Evolutionary conservation across 495 filamentous ascomycete genomes (phyloP).

Genomic region (Chaetomidium leptoderma): DNA sequence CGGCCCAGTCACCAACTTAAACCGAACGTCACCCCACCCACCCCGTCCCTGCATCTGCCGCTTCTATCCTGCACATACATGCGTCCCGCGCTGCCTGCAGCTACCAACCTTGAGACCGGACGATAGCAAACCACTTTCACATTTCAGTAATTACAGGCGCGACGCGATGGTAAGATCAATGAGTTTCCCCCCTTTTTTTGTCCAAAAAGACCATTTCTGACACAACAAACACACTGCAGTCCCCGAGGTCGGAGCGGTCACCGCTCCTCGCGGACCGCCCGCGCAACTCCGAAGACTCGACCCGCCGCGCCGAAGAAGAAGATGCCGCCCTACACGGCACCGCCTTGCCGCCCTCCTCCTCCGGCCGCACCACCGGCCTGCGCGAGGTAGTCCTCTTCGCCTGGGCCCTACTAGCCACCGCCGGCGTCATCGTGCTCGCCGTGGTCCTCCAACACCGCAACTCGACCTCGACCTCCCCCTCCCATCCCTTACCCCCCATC

Average conservation of each 20-base stretch:
- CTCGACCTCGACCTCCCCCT: conserved; percentile 20
- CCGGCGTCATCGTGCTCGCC: conserved; percentile 67
- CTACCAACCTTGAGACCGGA: background rate
- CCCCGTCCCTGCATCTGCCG: background rate
- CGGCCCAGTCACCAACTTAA: conserved; percentile 17
- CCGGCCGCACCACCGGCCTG: conserved; percentile 18
- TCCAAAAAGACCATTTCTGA: background rate
- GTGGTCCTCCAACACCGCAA: conserved; percentile 67
- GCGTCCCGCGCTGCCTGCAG: background rate
- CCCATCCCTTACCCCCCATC: conserved; percentile 10
- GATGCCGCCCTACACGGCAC: conserved; percentile 29
- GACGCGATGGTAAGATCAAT: conserved; percentile 10
- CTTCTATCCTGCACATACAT: background rate
- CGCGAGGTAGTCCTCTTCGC: conserved; percentile 67
- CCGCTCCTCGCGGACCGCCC: conserved; percentile 30
- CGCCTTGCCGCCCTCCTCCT: background rate
- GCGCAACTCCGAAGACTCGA: conserved; percentile 23
- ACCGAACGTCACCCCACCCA: conserved; percentile 15
- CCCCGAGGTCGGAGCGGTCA: conserved; percentile 26
- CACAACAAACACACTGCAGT: background rate
- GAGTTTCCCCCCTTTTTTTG: background rate
- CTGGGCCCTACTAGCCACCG: conserved; percentile 88
- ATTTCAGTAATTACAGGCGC: no score
- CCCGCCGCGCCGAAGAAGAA: conserved; percentile 29
- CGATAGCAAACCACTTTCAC: background rate